Evolutionary conservation across 176 grass and related monocot species (phyloP), one percentile per base, ranked within the genome.

Genomic region (Zea luxurians): DNA sequence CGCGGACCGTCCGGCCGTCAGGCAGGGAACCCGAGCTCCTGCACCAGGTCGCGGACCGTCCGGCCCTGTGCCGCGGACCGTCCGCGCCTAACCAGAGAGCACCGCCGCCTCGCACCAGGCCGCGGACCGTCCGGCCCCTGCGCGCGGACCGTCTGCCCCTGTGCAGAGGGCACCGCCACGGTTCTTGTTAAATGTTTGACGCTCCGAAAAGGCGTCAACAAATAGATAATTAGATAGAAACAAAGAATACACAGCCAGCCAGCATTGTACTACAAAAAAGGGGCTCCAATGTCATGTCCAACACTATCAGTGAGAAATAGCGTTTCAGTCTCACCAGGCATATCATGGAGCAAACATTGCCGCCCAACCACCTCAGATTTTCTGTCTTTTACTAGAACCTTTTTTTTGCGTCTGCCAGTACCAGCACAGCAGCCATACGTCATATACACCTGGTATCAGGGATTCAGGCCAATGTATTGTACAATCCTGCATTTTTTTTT

Each of bases 211-310:
- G n/a, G n/a, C n/a, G n/a, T n/a, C n/a, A n/a, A 27, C 27, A 27
- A 27, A 27, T 27, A 27, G 59, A 73, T 59, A 73, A 60, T 55
- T 10, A 47, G 42, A 80, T 61, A 62, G 13, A 59, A 80, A 74
- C 76, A 65, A 79, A 73, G 43, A 66, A 73, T 59, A 42, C 17
- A 27, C 27, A 27, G 27, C 27, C 27, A 85, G 12, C 37, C n/a
- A 66, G 16, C 60, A 57, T 65, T 20, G 54, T 70, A 70, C 10
- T 49, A 47, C 52, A 18, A 70, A 68, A 70, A 84, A 27, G 27
- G 27, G 70, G 83, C 8, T 64, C 66, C 78, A 66, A 5, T 85
- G 75, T 42, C 76, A 79, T 74, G 41, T 85, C 76, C 64, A 64
- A 72, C 61, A 57, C 10, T 27, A 73, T 13, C 37, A 73, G 59